Evolutionary conservation across 1,139 yeast genomes (phyloP), one percentile per base, ranked within the genome.

Genomic region (Sugiyamaella pinicola): DNA sequence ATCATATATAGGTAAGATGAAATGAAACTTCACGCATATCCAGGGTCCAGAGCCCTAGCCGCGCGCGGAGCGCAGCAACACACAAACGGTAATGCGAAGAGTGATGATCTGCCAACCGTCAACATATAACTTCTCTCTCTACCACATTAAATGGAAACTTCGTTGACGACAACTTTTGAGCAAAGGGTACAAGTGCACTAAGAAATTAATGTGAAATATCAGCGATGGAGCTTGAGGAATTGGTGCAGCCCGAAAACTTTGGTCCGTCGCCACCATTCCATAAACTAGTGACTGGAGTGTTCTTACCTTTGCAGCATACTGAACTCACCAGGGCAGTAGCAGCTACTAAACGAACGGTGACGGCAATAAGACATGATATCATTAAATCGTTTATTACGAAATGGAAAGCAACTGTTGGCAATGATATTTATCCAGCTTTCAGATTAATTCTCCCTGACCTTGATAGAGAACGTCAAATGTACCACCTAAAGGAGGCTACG

Each of bases 331-430:
- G 47, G 2, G 41, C 54, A 10, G 53, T 55, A 4, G 50, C 55
- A 2, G 57, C 57, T 9, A 52, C 59, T 5, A 59, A 66, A 15
- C 55, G 51, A 4, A 55, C 63, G 17, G 56, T 70, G 2, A 55
- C 54, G 12, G 62, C 61, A 9, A 50, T 61, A 9, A 77, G 72
- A 60, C 67, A 55, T 52, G 68, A 60, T 57, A 70, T 66, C 49
- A 75, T 71, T 54, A 69, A 59, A 2, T 59, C 67, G 13, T 91
- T 87, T 65, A 74, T 87, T 45, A 67, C 72, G 2, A 71, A 78
- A 21, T 90, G 90, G 84, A 74, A 84, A 52, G 70, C 72, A 12
- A 80, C 81, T 29, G 85, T 87, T 2, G 96, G 96, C 0, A 67
- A 75, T 29, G 83, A 90, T 65, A 76, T 89, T 4, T 84, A 77